Base-by-base conservation (phyloP, 805 yeast genomes). In the Clavispora phyllophila region DNA sequence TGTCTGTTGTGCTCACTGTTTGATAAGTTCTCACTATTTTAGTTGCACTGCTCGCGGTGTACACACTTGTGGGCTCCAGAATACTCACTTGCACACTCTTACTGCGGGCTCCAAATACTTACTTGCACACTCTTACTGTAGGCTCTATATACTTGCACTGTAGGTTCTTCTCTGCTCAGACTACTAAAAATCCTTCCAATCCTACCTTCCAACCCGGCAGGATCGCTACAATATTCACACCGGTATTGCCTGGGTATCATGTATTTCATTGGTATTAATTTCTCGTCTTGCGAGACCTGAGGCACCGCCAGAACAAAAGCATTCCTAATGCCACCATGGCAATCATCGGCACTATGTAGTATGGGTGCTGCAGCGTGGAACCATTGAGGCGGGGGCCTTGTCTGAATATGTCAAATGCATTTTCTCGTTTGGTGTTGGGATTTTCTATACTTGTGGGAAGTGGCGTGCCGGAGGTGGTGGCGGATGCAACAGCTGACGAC, bases 371-470 rank as follows among this genome's bases (percentile, higher is more conserved):
- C 28, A 25, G 28, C 31, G 8, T 5, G 6, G 15, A 9, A 12
- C 23, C 36, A 3, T 4, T 8, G 13, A 18, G 14, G 22, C 5
- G 20, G 7, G 19, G 36, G 10, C 15, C 14, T n/a, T 14, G 27
- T 13, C 9, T 9, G 20, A 37, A 37, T 5, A 19, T 37, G 18
- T 15, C 36, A 20, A 39, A 39, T 14, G 10, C 13, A 9, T 10
- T 9, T 13, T 29, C 22, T 9, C 43, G 39, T 13, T 26, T 32
- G 23, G 12, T 13, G 14, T 35, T 28, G 19, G 31, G 33, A 26
- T 40, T 40, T 4, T 36, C 32, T 18, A 40, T 40, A 35, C 36
- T 36, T 23, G 37, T 37, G 23, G 38, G 33, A 5, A 40, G 27
- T 5, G 29, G 14, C 9, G 37, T 32, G 12, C 43, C 10, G 10